Evolutionary conservation across 164 flowering plant genomes (phyloP).

Genomic region (Chimonanthus praecox): DNA sequence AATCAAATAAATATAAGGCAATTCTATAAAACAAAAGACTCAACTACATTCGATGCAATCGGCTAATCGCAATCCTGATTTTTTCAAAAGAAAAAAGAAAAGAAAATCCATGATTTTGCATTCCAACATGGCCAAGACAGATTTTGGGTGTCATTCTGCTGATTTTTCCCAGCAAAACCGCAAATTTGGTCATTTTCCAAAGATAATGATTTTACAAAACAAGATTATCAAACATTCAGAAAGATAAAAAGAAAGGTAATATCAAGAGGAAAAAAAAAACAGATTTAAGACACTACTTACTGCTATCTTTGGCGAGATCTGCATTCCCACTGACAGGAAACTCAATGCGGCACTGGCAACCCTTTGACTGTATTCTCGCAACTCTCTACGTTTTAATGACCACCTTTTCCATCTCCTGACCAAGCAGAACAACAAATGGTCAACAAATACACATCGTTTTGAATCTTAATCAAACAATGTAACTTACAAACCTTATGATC

Average conservation of each 20-base stretch:
- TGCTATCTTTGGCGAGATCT: constrained; percentile 36
- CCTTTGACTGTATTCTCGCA: constrained; percentile 56
- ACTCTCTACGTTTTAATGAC: constrained; percentile 37
- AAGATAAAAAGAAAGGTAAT: not conserved
- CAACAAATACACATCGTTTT: not conserved
- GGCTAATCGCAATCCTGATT: too few relatives aligned
- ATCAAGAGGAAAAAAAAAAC: too few relatives aligned
- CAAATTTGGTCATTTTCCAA: not conserved
- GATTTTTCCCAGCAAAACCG: not conserved
- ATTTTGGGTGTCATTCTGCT: not conserved
- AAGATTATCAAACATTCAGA: too few relatives aligned
- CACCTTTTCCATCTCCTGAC: constrained; percentile 84
- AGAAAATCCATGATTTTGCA: too few relatives aligned
- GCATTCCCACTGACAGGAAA: constrained; percentile 70
- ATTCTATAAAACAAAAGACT: too few relatives aligned
- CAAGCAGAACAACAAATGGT: constrained; percentile 5
- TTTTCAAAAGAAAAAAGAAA: too few relatives aligned
- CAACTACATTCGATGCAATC: too few relatives aligned
- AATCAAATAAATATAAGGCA: too few relatives aligned
- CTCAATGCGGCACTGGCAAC: constrained; percentile 71
- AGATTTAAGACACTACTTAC: constrained; percentile 33
- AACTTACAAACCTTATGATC: constrained; percentile 57
- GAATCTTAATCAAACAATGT: not conserved
- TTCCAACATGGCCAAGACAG: too few relatives aligned
- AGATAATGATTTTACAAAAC: not conserved